Evolutionary conservation across 2,329 filamentous ascomycete species (phyloP), one percentile per base, ranked within the genome.

Genomic region (Celoporthe dispersa): DNA sequence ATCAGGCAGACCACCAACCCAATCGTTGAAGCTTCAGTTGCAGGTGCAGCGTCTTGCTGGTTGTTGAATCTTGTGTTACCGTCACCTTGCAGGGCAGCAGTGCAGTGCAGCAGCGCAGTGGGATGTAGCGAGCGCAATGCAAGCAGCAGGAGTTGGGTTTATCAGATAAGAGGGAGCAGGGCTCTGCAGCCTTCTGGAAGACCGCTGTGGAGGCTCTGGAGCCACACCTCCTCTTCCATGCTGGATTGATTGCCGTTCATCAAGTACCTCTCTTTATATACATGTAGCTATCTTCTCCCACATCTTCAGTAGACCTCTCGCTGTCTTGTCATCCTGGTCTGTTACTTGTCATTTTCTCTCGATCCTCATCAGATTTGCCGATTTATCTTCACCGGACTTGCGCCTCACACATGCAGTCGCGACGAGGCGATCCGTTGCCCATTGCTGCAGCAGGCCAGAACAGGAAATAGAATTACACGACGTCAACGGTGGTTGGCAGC

Each of bases 381-480:
- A 31, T 25, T 53, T 59, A 4, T 37, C 22, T 57, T 16, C 28
- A 31, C 28, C 28, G 51, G n/a, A 55, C 16, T 37, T 35, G 44
- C 31, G 63, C 33, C 22, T 28, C 44, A 57, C 28, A 39, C n/a
- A 65, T 22, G 51, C 53, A 48, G 22, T 65, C 33, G 33, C 37
- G 39, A 31, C 8, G 53, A 33, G 64, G 53, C 64, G 64, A 66
- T 66, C 64, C 59, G 64, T 59, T 25, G 53, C 37, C 53, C 64
- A 59, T 33, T 33, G 37, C 51, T 66, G 64, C 64, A 66, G 37
- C 25, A 28, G 51, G 64, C 51, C 64, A 14, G 35, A 66, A 66
- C 22, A 57, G 64, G 64, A 66, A 66, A 66, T 66, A 25, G 64
- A 57, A 51, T 44, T 64, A 60, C 57, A 37, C 57, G 22, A 60